These are phyloP conservation scores for Blastobotrys serpentis DNA, from an alignment of 1,139 yeast genomes.

Conservation along the genomic window DNA sequence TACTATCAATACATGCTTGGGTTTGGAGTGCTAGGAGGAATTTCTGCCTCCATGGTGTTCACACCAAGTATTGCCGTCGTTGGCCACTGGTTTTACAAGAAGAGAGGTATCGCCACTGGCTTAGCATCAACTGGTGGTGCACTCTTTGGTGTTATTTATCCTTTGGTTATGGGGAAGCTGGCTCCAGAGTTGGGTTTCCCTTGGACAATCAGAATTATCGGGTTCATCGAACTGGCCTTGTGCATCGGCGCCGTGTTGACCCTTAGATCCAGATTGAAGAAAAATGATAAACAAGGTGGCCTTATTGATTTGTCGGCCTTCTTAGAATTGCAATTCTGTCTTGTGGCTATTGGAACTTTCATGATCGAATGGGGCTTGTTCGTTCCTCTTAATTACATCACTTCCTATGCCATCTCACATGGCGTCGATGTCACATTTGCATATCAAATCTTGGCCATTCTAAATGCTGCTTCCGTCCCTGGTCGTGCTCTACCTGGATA, in stretches of 20 bases:
- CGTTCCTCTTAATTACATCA: slow-evolving; percentile 51
- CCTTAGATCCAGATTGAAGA: slow-evolving; percentile 45
- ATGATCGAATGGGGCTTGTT: slow-evolving; percentile 51
- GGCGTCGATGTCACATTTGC: slow-evolving; percentile 45
- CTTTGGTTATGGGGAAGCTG: slow-evolving; percentile 52
- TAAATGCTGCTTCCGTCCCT: slow-evolving; percentile 49
- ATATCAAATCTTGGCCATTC: slow-evolving; percentile 45
- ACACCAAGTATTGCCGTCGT: slow-evolving; percentile 59
- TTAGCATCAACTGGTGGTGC: slow-evolving; percentile 62
- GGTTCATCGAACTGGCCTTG: slow-evolving; percentile 46
- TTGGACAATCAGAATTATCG: slow-evolving; percentile 62
- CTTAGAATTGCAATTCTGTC: slow-evolving; percentile 44
- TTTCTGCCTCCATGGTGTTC: slow-evolving; percentile 57
- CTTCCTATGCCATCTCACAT: slow-evolving; percentile 50
- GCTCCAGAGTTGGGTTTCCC: slow-evolving; percentile 52
- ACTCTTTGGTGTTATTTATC: slow-evolving; percentile 60
- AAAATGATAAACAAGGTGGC: slow-evolving; percentile 27
- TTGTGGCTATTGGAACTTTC: slow-evolving; percentile 46
- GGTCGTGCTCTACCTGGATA: slow-evolving; percentile 50
- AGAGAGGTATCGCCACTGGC: slow-evolving; percentile 57
- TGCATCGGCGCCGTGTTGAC: slow-evolving; percentile 43
- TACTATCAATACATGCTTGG: slow-evolving; percentile 61
- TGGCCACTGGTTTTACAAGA: slow-evolving; percentile 59
- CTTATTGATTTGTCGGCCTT: slow-evolving; percentile 45
- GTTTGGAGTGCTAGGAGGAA: slow-evolving; percentile 55